Base-by-base conservation (phyloP, 2,329 filamentous ascomycete genomes). In the Catunica adiposa region DNA sequence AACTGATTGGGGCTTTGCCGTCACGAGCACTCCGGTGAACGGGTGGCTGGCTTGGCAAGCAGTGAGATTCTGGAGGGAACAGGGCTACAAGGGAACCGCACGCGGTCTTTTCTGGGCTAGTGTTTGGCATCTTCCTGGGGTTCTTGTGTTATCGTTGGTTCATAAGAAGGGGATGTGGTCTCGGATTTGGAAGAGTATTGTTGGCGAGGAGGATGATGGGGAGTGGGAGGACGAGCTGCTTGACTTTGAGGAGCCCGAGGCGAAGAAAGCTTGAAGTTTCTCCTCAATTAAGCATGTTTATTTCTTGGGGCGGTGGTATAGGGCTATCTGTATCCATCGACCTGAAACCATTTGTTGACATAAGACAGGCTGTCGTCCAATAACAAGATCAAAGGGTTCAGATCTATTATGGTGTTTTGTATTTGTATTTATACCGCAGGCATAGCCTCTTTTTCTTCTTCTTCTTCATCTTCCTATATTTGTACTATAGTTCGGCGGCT, bases 81-180 rank as follows among this genome's bases (percentile, higher is more conserved):
- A 88, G 63, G 90, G 90, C 11, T 78, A 83, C 59, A 82, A 83
- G 62, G 89, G 89, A 1, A 87, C 79, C 17, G 89, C 92, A 1
- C 78, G 88, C 56, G 83, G 84, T 0, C 68, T 98, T 54, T 98
- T 98, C 68, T 98, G 92, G 92, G 89, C 92, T 1, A 95, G 88
- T 66, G 88, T 98, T 8, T 97, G 90, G 92, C 89, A 96, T 70
- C 68, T 98, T 51, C 92, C 92, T 0, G 84, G 84, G 25, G 77
- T 97, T 44, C 80, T 98, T 74, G 88, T 96, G 50, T 72, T 96
- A 59, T 90, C 89, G 2, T 83, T 97, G 68, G 78, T 85, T 56
- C 87, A 94, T 69, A 98, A 98, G 77, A 94, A 89, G 71, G 90
- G 89, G 0, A 76, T 95, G 69, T 92, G 87, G 88, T 77, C 81